Conservation (phyloP, 2,329 filamentous ascomycete genomes). For the Botryotinia globosa region DNA sequence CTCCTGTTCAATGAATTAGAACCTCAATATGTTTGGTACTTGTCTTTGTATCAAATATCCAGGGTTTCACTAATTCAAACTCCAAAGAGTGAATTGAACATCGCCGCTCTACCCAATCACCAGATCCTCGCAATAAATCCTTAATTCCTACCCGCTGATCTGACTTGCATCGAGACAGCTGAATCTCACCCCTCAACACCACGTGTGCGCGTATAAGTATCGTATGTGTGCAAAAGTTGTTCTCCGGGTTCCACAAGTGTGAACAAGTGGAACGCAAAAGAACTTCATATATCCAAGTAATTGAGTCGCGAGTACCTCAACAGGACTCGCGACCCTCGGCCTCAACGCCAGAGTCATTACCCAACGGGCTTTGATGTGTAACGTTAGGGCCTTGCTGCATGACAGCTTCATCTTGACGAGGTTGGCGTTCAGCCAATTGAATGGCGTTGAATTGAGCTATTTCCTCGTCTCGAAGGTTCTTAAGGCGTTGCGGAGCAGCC, state of each 20-base stretch:
- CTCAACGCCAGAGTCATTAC: background rate
- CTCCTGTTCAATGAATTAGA: background rate
- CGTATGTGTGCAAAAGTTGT: background rate
- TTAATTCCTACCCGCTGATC: background rate
- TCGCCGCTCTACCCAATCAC: background rate
- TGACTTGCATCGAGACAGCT: no score
- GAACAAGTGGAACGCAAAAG: background rate
- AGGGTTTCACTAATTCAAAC: background rate
- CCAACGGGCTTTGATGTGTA: background rate
- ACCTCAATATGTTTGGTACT: no score
- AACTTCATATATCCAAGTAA: constrained; percentile 2
- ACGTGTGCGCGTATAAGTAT: background rate
- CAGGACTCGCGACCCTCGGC: no score
- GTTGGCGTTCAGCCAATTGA: background rate
- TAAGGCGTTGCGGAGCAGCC: background rate
- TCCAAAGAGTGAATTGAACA: background rate
- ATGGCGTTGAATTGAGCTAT: background rate
- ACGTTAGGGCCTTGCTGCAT: background rate
- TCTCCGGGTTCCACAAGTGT: background rate
- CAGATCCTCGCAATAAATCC: no score
- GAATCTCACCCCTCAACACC: background rate
- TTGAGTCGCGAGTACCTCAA: background rate
- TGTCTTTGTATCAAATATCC: no score
- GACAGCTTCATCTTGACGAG: background rate
- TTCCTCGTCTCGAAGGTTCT: background rate